Evolutionary conservation across 1,284 basidiomycete species (phyloP), one percentile per base, ranked within the genome.

Genomic region (Moniliophthora roreri): DNA sequence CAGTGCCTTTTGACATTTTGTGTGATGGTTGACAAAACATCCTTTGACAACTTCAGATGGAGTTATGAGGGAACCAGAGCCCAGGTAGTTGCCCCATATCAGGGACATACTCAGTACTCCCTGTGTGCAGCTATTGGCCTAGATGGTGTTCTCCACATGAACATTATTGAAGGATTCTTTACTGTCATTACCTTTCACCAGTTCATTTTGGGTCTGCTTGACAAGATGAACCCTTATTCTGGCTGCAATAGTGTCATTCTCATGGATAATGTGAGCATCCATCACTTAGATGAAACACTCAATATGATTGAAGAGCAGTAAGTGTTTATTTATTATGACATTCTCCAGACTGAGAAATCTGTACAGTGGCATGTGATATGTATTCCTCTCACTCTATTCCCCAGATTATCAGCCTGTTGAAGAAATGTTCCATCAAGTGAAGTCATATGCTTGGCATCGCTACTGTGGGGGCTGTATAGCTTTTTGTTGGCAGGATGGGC

Each of bases 41-140:
- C 42, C 7, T 26, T 45, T 45, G 42, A 45, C 24, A 45, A 20
- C 42, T 45, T 45, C 23, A 20, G 42, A 4, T 45, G 42, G 42
- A n/a, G 18, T 9, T 45, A 45, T 26, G 15, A n/a, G 9, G 42
- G 42, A 20, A 20, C 18, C 18, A 4, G 42, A 23, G 18, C 24
- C 7, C 18, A 20, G 16, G 24, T 45, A 21, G 42, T 45, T 21
- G 42, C 42, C 4, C 42, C 42, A 4, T 45, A 45, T 26, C 9
- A 45, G 24, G 9, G 20, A 26, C 18, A 24, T n/a, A 45, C 15
- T 5, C 8, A 62, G 8, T 63, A 58, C 42, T 65, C 62, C 3
- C 50, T 64, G 8, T 54, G 63, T 3, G 61, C 62, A 5, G 62
- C 63, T 0, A 16, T 64, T 0, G 58, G 59, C 1, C 54, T 63